phyloP scores from a whole-genome alignment of 192 early-diverging fungal genomes.

The Coemansia interrupta region DNA sequence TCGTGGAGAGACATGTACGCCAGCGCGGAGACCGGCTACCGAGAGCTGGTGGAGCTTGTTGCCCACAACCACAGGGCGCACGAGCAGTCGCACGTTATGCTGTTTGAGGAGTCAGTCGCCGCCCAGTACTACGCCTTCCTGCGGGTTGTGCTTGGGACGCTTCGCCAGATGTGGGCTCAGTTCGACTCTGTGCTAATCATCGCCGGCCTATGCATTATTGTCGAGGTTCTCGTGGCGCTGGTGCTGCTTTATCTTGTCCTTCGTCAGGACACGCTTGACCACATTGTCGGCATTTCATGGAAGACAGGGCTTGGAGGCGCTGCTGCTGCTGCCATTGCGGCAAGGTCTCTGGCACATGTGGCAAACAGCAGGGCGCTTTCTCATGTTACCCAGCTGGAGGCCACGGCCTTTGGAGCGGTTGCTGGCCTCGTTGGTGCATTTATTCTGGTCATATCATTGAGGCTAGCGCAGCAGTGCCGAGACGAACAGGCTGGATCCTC shows the following conservation, averaged over 20 bases:
- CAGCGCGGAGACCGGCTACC: constrained; percentile 34
- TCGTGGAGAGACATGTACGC: constrained; percentile 31
- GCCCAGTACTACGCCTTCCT: constrained; percentile 55
- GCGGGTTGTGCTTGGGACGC: constrained; percentile 61
- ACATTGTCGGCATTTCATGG: constrained; percentile 2
- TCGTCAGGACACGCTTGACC: constrained; percentile 10
- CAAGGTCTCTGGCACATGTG: constrained; percentile 14
- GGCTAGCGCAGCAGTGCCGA: not conserved
- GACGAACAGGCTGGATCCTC: too few relatives aligned
- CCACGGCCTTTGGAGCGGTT: constrained; percentile 19
- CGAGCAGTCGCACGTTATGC: constrained; percentile 6
- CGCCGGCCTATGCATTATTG: constrained; percentile 63
- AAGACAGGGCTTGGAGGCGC: constrained; percentile 8
- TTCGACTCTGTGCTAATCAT: constrained; percentile 81
- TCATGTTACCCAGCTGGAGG: constrained; percentile 19
- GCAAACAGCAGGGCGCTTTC: not conserved
- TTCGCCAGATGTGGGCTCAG: constrained; percentile 87
- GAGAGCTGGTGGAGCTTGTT: constrained; percentile 12
- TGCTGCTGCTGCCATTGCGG: constrained; percentile 8
- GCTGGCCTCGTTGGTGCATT: constrained; percentile 20
- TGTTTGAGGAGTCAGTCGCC: constrained; percentile 32
- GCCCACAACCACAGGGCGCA: constrained; percentile 4
- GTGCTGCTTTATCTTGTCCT: constrained; percentile 9
- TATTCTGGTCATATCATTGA: not conserved
- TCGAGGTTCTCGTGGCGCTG: constrained; percentile 9